Evolutionary conservation across 352 stramenopile species (phyloP), one percentile per base, ranked within the genome.

Genomic region (Phytopythium ostracodes): DNA sequence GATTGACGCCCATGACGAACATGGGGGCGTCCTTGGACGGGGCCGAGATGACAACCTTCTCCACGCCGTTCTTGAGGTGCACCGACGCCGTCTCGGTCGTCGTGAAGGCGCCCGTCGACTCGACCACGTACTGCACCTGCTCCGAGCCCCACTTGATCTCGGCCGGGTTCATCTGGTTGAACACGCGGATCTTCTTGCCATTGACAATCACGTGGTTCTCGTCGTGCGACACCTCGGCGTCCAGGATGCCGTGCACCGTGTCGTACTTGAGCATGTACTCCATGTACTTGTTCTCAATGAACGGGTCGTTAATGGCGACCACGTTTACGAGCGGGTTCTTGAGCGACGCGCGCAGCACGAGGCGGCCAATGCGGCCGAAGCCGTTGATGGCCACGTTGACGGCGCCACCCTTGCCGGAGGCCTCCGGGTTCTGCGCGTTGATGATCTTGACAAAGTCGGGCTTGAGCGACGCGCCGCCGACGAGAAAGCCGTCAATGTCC

Each of bases 1-100:
- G 71, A 88, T 99, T 99, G 52, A 99, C 97, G 71, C 97, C 97
- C 79, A 99, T 98, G 63, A 99, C 97, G 71, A 99, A 98, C 76
- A 98, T 99, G 53, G 96, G 94, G 55, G 98, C 97, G 74, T 99
- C 97, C 70, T 96, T 98, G 50, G 97, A 98, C 56, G 97, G 97
- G 22, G 97, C 97, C 55, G 96, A 99, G 79, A 98, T 98, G 71
- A 98, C 89, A n/a, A 98, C 94, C 84, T 98, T 98, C 79, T 98
- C 96, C 53, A 96, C 92, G 65, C 94, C 94, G 64, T 92, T 95
- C 64, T 89, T 77, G 67, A 99, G 63, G 87, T 99, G 97, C 35
- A 86, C 79, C 65, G 88, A 87, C 31, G 96, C 96, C 64, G 88
- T 98, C 43, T 99, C 96, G 17, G 82, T 95, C 33, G 75, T 87